A percentile compares a stretch with the other conserved stretches of the same genome.
phyloP scores from a whole-genome alignment of 2,329 filamentous ascomycete genomes.

The Zelopaecilomyces penicillatus region DNA sequence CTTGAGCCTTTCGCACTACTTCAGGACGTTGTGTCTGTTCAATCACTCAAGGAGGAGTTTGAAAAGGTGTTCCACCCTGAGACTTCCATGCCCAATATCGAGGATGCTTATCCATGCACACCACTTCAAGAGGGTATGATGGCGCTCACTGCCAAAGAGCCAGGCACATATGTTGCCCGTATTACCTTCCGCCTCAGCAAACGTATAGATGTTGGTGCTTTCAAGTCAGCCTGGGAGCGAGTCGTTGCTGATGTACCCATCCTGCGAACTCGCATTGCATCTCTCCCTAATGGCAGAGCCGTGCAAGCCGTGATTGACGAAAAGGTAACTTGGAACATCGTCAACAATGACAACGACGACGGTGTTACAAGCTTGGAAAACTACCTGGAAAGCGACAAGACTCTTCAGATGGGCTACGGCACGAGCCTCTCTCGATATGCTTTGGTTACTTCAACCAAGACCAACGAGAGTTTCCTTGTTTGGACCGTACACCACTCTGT shows the following conservation, averaged over 20 bases:
- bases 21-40: neutral
- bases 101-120: constrained; percentile 28
- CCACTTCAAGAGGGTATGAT: constrained; percentile 28
- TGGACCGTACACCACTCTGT: neutral
- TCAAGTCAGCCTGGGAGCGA: constrained; percentile 9
- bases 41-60: neutral
- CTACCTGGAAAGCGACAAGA: neutral
- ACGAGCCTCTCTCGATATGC: neutral
- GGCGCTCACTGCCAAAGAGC: constrained; percentile 15
- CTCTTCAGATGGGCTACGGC: neutral
- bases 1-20: neutral
- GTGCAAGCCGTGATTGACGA: constrained; percentile 35
- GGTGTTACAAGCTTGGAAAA: neutral
- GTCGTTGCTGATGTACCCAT: constrained; percentile 16
- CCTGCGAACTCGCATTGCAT: constrained; percentile 37
- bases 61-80: neutral
- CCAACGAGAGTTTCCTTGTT: neutral
- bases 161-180: constrained; percentile 11
- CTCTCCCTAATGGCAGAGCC: constrained; percentile 29
- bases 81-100: constrained; percentile 7
- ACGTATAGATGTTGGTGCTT: neutral
- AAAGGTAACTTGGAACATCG: constrained; percentile 20
- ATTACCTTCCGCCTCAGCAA: constrained; percentile 9
- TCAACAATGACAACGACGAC: neutral
- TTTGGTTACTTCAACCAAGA: neutral